Conservation (phyloP, 176 grass and related monocot genomes). For the Calamus simplicifolius region DNA sequence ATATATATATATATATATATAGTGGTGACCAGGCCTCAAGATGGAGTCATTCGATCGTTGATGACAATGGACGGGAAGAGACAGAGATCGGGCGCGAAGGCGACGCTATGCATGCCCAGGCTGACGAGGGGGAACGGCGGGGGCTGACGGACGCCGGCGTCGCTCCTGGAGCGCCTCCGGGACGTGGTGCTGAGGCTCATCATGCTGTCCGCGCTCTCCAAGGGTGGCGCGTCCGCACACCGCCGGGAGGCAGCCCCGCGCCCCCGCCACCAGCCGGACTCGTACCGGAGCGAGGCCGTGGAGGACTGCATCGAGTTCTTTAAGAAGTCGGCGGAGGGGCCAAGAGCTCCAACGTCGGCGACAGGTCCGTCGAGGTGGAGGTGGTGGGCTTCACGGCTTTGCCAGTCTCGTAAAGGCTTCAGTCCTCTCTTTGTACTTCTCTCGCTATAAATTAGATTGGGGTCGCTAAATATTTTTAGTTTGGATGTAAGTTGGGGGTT, state of each 20-base stretch:
- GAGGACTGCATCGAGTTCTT: conserved; percentile 83
- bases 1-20: too few species aligned
- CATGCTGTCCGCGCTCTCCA: conserved; percentile 57
- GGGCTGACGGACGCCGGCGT: conserved; percentile 32
- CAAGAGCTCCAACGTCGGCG: conserved; percentile 23
- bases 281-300: conserved; percentile 44
- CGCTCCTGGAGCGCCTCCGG: conserved; percentile 55
- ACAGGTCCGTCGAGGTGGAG: background rate
- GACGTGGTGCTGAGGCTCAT: conserved; percentile 58
- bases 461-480: too few species aligned
- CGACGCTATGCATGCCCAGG: conserved; percentile 44
- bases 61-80: background rate
- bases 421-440: too few species aligned
- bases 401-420: background rate
- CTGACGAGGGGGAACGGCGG: conserved; percentile 32
- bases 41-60: too few species aligned
- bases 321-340: conserved; percentile 50
- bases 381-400: background rate
- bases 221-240: conserved; percentile 16
- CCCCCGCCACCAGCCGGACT: conserved; percentile 40
- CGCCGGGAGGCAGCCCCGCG: conserved; percentile 22
- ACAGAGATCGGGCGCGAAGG: background rate
- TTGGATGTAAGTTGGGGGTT: too few species aligned
- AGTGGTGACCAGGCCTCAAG: too few species aligned
- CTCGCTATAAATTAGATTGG: too few species aligned